Evolutionary conservation across 2,329 filamentous ascomycete genomes (phyloP), one percentile per base, ranked within the genome.

Genomic region (Pseudogymnoascus sp.): DNA sequence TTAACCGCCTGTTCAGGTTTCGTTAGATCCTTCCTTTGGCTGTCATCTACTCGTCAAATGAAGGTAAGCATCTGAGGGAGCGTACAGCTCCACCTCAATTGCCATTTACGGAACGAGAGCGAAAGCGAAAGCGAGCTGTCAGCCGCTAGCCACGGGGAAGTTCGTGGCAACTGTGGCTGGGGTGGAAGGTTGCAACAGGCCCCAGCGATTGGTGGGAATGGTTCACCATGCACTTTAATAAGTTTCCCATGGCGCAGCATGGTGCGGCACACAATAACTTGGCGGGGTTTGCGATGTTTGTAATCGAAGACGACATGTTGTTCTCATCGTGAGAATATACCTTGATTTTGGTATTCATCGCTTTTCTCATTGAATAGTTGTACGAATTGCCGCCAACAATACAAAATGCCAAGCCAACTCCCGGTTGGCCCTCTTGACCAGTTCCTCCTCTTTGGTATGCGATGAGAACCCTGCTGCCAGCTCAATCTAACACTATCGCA

Each of bases 401-500:
- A 48, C 21, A 55, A 33, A 18, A 55, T 55, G 48, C 29, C 48
- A 55, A 55, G 10, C n/a, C 48, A 55, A 12, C 48, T 55, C 48
- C 48, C 48, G 7, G 29, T 55, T 18, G 61, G 25, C n/a, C 25
- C 33, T 18, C 61, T 59, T 4, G 64, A 64, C 4, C 67, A 67
- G 29, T 67, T 67, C 52, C 29, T 68, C 4, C 39, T 68, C 7
- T 68, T 68, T 37, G 67, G 67, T 67, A 33, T 45, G 62, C 39
- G 7, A 27, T 2, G 8, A 6, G 27, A 45, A 42, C 39, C 59
- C 18, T 60, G n/a, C 7, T 10, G n/a, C n/a, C 3, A 31, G 15
- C 31, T 35, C 42, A 45, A 60, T 25, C 18, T 40, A 8, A 33
- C 29, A 29, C 21, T 6, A 10, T 58, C 35, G 15, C 13, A 70